phyloP scores from a whole-genome alignment of 768 basidiomycete species.

The Epithele typhae region DNA sequence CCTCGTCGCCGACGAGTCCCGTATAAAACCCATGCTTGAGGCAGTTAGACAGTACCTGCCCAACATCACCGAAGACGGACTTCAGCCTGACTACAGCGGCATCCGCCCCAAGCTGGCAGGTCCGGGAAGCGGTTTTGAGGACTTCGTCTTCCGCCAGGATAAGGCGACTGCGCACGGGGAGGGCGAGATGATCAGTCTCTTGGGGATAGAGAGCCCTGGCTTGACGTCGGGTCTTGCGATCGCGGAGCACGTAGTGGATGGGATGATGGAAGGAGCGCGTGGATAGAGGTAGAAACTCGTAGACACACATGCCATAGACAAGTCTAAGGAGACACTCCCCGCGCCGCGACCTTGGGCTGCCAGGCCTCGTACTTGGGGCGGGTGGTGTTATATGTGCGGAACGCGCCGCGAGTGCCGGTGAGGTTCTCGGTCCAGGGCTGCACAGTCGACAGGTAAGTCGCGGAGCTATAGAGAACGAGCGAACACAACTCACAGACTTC shows the following conservation, averaged over 20 bases:
- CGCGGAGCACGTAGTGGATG: slow-evolving; percentile 75
- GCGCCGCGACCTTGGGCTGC: slow-evolving; percentile 66
- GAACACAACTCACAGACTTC: slow-evolving; percentile 63
- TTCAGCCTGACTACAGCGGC: slow-evolving; percentile 81
- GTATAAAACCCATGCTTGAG: slow-evolving; percentile 58
- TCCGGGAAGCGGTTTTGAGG: slow-evolving; percentile 72
- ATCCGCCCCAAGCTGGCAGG: slow-evolving; percentile 84
- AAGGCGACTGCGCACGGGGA: slow-evolving; percentile 31
- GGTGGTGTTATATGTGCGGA: slow-evolving; percentile 83
- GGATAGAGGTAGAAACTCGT: slow-evolving; percentile 2
- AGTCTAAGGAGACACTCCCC: slow-evolving; percentile 26
- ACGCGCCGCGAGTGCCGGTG: slow-evolving; percentile 91
- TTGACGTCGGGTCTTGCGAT: slow-evolving; percentile 85
- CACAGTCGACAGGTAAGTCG: background rate
- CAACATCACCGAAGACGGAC: slow-evolving; percentile 48
- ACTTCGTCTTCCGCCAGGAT: slow-evolving; percentile 73
- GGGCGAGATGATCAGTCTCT: slow-evolving; percentile 66
- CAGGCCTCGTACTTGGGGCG: slow-evolving; percentile 79
- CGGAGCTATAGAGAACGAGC: background rate
- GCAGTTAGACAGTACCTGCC: slow-evolving; percentile 78
- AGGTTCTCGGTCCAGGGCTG: slow-evolving; percentile 86
- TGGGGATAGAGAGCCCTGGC: slow-evolving; percentile 93
- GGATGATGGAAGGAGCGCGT: slow-evolving; percentile 35
- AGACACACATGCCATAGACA: background rate
- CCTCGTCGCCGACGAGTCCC: slow-evolving; percentile 59